Conservation (phyloP, 1,284 basidiomycete species). For the Trametes hirsuta region DNA sequence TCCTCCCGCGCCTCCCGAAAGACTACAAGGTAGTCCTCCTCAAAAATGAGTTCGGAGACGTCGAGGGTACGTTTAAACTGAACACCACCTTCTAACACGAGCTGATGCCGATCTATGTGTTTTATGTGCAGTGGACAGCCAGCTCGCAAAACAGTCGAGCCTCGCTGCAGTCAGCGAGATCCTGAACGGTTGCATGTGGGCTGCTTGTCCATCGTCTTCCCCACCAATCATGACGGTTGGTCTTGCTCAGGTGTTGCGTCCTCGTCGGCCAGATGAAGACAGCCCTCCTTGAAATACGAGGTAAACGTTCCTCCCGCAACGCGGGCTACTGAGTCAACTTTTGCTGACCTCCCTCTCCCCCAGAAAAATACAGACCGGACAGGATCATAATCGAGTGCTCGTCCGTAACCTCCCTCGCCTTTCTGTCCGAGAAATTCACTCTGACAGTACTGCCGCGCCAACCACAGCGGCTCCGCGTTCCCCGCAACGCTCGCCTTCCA, state of each 20-base stretch:
- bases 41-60: conserved; percentile 89
- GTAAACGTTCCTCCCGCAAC: conserved; percentile 39
- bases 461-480: conserved; percentile 78
- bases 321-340: neutral
- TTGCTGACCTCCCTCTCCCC: neutral
- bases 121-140: conserved; percentile 73
- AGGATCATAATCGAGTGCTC: conserved; percentile 93
- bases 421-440: conserved; percentile 2
- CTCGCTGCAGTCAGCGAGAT: conserved; percentile 88
- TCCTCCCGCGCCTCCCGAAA: conserved; percentile 77
- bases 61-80: conserved; percentile 56
- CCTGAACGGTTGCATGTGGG: conserved; percentile 89
- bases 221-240: too few relatives aligned
- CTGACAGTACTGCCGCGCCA: neutral
- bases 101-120: neutral
- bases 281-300: conserved; percentile 84
- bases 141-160: conserved; percentile 82
- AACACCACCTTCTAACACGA: neutral
- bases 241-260: conserved; percentile 74
- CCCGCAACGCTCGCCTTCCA: conserved; percentile 92
- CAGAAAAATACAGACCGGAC: conserved; percentile 82
- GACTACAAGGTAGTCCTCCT: conserved; percentile 86
- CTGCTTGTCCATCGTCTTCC: neutral
- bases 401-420: conserved; percentile 45
- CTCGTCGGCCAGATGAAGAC: conserved; percentile 92